Conservation (phyloP, 371 early-diverging fungal genomes). For the Syncephalastrum sp. region DNA sequence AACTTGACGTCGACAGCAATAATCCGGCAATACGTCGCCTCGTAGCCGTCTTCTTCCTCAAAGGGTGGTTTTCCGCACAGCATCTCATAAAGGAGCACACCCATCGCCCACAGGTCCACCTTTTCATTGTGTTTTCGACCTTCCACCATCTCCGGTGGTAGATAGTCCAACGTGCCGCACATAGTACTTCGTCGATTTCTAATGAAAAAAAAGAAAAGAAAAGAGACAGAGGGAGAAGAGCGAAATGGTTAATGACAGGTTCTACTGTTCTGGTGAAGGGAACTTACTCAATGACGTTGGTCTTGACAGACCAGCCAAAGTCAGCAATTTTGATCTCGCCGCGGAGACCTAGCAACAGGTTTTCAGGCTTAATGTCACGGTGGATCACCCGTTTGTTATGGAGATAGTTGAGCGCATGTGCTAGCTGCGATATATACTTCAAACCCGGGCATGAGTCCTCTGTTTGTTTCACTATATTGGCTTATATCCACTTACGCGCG, state of each 20-base stretch:
- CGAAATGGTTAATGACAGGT: no score
- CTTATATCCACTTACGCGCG: slow-evolving; percentile 53
- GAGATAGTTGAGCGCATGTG: slow-evolving; percentile 74
- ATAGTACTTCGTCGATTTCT: slow-evolving; percentile 76
- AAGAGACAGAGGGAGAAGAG: not conserved
- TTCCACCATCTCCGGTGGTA: slow-evolving; percentile 94
- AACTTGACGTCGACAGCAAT: slow-evolving; percentile 82
- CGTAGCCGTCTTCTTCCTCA: slow-evolving; percentile 64
- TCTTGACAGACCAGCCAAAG: slow-evolving; percentile 51
- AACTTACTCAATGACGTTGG: slow-evolving; percentile 34
- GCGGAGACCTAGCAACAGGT: slow-evolving; percentile 73
- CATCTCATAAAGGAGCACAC: slow-evolving; percentile 93
- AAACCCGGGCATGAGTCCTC: not conserved
- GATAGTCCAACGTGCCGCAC: slow-evolving; percentile 98
- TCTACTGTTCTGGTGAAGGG: no score
- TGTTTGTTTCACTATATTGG: not conserved
- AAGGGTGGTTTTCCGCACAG: slow-evolving; percentile 96
- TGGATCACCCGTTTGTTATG: slow-evolving; percentile 97
- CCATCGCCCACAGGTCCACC: slow-evolving; percentile 86
- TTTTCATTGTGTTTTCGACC: slow-evolving; percentile 72
- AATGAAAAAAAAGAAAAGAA: not conserved
- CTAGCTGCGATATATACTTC: slow-evolving; percentile 90
- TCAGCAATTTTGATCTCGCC: slow-evolving; percentile 54
- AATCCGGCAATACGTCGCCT: slow-evolving; percentile 83
- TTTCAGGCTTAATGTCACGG: slow-evolving; percentile 96